phyloP scores from a whole-genome alignment of 1,284 basidiomycete species.

The Earliella scabrosa region DNA sequence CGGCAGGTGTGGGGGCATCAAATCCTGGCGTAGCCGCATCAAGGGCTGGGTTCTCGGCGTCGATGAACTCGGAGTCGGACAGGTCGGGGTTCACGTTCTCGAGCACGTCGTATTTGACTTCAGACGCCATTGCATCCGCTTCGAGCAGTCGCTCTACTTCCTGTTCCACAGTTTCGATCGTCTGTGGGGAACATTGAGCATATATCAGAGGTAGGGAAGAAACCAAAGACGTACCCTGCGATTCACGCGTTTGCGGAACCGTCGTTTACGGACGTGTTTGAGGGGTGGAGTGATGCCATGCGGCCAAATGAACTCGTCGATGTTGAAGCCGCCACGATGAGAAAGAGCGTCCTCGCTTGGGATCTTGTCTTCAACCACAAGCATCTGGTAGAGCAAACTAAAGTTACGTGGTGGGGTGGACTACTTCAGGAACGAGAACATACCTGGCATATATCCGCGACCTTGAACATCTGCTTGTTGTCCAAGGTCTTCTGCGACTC shows the following conservation, averaged over 20 bases:
- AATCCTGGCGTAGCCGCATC: slow-evolving; percentile 61
- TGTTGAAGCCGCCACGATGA: slow-evolving; percentile 75
- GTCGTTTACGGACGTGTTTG: slow-evolving; percentile 88
- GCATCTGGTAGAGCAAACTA: slow-evolving; percentile 60
- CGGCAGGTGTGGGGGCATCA: slow-evolving; percentile 38
- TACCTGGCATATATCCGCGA: slow-evolving; percentile 97
- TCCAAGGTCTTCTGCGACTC: slow-evolving; percentile 98
- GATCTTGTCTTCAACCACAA: slow-evolving; percentile 83
- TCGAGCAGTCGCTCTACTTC: slow-evolving; percentile 93
- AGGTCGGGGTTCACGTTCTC: slow-evolving; percentile 87
- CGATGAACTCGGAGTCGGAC: slow-evolving; percentile 87
- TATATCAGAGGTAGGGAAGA: neutral
- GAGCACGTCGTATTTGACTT: slow-evolving; percentile 81
- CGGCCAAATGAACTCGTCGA: slow-evolving; percentile 97
- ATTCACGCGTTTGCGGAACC: slow-evolving; percentile 92
- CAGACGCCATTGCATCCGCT: slow-evolving; percentile 82
- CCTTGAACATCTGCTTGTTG: slow-evolving; percentile 97
- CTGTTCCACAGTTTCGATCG: slow-evolving; percentile 97
- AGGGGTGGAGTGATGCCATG: slow-evolving; percentile 97
- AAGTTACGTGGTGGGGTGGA: slow-evolving; percentile 10
- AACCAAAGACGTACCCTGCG: slow-evolving; percentile 60
- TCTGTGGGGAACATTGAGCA: slow-evolving; percentile 44
- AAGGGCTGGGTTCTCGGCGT: slow-evolving; percentile 53
- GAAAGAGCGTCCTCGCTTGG: slow-evolving; percentile 66
- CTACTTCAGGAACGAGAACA: slow-evolving; percentile 6